Evolutionary conservation across 2,329 filamentous ascomycete genomes (phyloP).

Genomic region (Pseudopyrenochaeta lycopersici): DNA sequence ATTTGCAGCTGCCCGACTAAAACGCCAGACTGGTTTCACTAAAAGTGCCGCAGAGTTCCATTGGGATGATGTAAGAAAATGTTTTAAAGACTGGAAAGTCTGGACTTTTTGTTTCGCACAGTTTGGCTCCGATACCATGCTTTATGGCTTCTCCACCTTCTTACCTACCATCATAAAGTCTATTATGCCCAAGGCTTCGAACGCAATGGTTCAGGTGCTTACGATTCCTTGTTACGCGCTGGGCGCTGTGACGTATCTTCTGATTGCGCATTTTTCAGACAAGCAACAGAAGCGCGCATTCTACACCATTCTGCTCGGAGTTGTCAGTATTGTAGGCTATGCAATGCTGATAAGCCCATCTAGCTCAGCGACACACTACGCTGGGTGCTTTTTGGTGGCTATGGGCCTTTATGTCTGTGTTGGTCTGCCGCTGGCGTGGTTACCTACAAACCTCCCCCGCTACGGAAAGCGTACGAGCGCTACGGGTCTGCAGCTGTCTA

Average conservation of each 20-base stretch:
- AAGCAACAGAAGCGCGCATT: conserved; percentile 71
- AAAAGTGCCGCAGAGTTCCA: conserved; percentile 63
- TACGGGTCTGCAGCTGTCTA: conserved; percentile 74
- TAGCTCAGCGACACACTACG: conserved; percentile 72
- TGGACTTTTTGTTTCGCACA: conserved; percentile 74
- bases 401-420: conserved; percentile 73
- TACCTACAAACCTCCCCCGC: conserved; percentile 74
- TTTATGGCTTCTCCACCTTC: conserved; percentile 82
- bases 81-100: conserved; percentile 78
- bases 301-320: conserved; percentile 69
- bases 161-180: conserved; percentile 79
- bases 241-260: conserved; percentile 74
- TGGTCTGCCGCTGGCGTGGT: conserved; percentile 65
- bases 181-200: conserved; percentile 68
- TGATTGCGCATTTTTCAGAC: conserved; percentile 73
- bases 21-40: conserved; percentile 59
- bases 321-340: conserved; percentile 73
- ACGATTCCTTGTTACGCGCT: conserved; percentile 82
- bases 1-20: conserved; percentile 62
- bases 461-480: conserved; percentile 80
- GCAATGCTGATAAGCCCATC: conserved; percentile 70
- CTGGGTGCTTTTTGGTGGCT: conserved; percentile 79
- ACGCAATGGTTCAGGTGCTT: conserved; percentile 74
- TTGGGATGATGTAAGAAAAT: conserved; percentile 70
- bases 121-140: conserved; percentile 78